Conservation (phyloP, 139 green algal genomes). For the Eudorina sp. region DNA sequence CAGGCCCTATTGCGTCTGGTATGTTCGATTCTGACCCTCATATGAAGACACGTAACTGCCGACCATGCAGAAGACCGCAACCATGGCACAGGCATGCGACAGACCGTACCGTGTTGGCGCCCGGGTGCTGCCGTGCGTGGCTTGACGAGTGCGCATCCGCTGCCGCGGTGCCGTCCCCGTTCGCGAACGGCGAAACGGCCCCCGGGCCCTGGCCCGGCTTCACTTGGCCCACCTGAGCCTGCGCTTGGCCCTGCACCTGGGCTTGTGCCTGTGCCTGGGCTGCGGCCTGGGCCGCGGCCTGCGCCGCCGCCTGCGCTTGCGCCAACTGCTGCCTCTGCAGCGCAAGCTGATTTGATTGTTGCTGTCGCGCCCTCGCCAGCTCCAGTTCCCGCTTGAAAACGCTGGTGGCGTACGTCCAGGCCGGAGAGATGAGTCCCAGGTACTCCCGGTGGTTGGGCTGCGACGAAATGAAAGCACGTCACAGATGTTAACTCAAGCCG, state of each 20-base stretch:
- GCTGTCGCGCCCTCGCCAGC: neutral
- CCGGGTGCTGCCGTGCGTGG: neutral
- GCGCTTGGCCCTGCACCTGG: neutral
- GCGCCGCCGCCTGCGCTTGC: neutral
- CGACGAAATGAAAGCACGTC: neutral
- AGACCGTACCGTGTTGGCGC: neutral
- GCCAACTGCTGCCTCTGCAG: slow-evolving; percentile 37
- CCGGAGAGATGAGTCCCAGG: slow-evolving; percentile 22
- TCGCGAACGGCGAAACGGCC: neutral
- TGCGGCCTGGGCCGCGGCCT: neutral
- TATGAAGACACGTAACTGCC: too few species aligned
- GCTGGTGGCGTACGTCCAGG: neutral
- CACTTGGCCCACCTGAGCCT: neutral
- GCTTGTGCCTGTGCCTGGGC: neutral
- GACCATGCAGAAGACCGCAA: too few species aligned
- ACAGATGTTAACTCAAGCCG: too few species aligned
- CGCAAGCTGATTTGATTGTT: neutral
- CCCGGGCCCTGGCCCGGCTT: neutral
- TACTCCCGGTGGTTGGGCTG: slow-evolving; percentile 25
- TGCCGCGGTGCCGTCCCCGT: neutral
- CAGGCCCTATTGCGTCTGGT: too few species aligned
- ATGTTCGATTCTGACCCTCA: too few species aligned
- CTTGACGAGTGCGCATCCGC: neutral
- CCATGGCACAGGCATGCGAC: too few species aligned
- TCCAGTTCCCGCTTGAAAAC: slow-evolving; percentile 40